Conservation (phyloP, 495 filamentous ascomycete species). For the Lophiotrema nucula region DNA sequence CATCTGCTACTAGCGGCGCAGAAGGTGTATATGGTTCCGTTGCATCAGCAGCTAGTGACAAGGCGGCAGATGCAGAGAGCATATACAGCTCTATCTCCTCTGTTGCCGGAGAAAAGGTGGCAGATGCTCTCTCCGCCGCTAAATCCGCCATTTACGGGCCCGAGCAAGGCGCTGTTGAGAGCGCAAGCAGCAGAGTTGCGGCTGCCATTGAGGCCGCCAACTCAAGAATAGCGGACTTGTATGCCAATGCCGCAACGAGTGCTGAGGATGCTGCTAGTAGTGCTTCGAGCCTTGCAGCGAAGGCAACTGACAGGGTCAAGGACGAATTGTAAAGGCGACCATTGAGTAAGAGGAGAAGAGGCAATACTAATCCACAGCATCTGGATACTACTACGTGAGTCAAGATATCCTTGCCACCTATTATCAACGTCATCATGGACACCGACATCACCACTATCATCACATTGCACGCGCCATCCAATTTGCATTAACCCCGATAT, state of each 20-base stretch:
- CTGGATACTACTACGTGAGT: no score
- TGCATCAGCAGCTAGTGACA: constrained; percentile 43
- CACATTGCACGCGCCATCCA: no score
- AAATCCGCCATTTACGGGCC: constrained; percentile 43
- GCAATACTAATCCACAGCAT: no score
- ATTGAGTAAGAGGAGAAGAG: no score
- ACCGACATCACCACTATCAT: no score
- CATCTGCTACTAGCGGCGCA: constrained; percentile 42
- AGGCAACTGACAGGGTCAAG: constrained; percentile 32
- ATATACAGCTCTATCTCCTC: constrained; percentile 41
- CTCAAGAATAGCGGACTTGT: constrained; percentile 47
- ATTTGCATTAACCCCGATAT: no score
- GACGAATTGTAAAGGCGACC: constrained; percentile 36
- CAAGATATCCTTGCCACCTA: no score
- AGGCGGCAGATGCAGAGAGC: constrained; percentile 40
- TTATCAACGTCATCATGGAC: no score
- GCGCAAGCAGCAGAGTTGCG: constrained; percentile 49
- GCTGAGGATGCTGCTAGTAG: constrained; percentile 46
- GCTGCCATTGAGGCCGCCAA: constrained; percentile 52
- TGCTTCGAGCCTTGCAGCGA: constrained; percentile 41
- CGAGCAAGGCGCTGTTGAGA: constrained; percentile 57
- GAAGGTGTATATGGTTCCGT: constrained; percentile 39
- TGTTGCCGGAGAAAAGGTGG: constrained; percentile 43
- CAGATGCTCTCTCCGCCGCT: constrained; percentile 34
- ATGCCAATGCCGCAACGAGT: constrained; percentile 44